Evolutionary conservation across 371 early-diverging fungal genomes (phyloP).

Genomic region (Lichtheimia ornata): DNA sequence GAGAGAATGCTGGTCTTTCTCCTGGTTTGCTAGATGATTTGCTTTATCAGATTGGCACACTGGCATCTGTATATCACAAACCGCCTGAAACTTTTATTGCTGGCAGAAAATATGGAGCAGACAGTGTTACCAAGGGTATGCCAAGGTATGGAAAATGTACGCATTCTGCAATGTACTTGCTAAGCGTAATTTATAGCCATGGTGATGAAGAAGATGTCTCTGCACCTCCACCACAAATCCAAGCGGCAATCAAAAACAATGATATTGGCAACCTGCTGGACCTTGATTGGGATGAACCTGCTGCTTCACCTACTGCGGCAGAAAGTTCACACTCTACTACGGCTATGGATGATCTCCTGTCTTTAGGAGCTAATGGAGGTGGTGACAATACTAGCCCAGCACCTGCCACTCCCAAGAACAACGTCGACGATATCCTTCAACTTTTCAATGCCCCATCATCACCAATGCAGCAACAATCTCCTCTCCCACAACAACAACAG

Average conservation of each 20-base stretch:
- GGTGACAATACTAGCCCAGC: slow-evolving; percentile 6
- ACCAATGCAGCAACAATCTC: slow-evolving; percentile 8
- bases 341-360: slow-evolving; percentile 31
- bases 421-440: slow-evolving; percentile 39
- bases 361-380: slow-evolving; percentile 21
- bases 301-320: slow-evolving; percentile 28
- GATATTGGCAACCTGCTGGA: slow-evolving; percentile 58
- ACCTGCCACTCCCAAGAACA: slow-evolving; percentile 11
- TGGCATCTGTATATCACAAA: slow-evolving; percentile 94
- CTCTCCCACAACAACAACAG: slow-evolving; percentile 13
- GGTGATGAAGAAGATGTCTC: slow-evolving; percentile 55
- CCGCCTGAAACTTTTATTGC: slow-evolving; percentile 82
- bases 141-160: slow-evolving; percentile 42
- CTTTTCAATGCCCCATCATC: slow-evolving; percentile 28
- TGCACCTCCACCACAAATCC: slow-evolving; percentile 52
- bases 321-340: slow-evolving; percentile 16
- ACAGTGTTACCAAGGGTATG: slow-evolving; percentile 50
- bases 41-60: slow-evolving; percentile 80
- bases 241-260: slow-evolving; percentile 58
- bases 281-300: slow-evolving; percentile 52
- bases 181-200: slow-evolving; percentile 28
- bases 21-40: slow-evolving; percentile 85
- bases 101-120: slow-evolving; percentile 63
- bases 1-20: slow-evolving; percentile 80
- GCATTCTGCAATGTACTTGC: neutral